Conservation (phyloP, 2,329 filamentous ascomycete species). For the Fusarium sarcochroum region DNA sequence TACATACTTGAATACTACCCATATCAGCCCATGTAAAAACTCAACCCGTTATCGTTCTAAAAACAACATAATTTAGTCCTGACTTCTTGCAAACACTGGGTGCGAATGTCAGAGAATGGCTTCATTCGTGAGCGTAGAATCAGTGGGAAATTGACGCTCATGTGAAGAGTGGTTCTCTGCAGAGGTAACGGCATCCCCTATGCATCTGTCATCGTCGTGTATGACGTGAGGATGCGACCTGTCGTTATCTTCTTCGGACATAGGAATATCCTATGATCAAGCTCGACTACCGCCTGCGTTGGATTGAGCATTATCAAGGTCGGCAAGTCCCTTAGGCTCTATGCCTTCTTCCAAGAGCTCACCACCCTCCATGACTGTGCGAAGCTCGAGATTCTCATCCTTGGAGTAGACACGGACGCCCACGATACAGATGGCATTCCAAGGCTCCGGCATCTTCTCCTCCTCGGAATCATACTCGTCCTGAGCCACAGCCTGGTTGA, state of each 20-base stretch:
- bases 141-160: too few species aligned
- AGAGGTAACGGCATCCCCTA: constrained; percentile 37
- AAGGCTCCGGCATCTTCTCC: constrained; percentile 68
- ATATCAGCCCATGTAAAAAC: too few species aligned
- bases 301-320: constrained; percentile 69
- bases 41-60: too few species aligned
- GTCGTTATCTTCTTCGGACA: constrained; percentile 17
- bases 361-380: constrained; percentile 69
- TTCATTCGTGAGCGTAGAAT: too few species aligned
- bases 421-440: too few species aligned
- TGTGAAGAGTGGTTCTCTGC: constrained; percentile 40
- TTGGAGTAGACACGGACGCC: too few species aligned
- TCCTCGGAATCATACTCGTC: constrained; percentile 68
- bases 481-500: constrained; percentile 51
- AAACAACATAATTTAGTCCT: too few species aligned
- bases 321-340: constrained; percentile 68
- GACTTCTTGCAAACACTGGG: too few species aligned
- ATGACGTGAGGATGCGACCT: constrained; percentile 45
- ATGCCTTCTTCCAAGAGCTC: constrained; percentile 68
- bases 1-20: too few species aligned
- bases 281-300: constrained; percentile 66
- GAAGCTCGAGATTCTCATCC: too few species aligned
- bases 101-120: too few species aligned
- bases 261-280: constrained; percentile 24
- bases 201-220: constrained; percentile 41